Evolutionary conservation across 2,329 filamentous ascomycete genomes (phyloP), one percentile per base, ranked within the genome.

Genomic region (Penicillium olsonii): DNA sequence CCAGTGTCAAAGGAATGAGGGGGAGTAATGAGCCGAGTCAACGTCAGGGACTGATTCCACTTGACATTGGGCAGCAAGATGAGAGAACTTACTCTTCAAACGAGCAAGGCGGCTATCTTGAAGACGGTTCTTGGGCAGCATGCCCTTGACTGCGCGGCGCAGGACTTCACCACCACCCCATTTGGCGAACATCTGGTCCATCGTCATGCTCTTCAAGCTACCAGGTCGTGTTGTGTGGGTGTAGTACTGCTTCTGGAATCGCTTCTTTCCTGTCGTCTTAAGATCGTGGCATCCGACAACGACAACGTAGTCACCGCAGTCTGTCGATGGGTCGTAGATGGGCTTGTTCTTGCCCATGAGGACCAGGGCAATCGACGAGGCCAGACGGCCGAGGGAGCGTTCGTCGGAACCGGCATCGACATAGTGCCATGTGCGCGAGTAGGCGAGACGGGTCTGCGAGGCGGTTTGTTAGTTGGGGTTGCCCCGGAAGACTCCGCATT

Each of bases 331-430:
- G 75, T 97, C 90, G 77, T 85, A 99, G 72, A 94, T 96, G 18
- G 94, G 94, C 77, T 99, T 99, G 82, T 99, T 88, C 80, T 99
- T 99, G 76, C 94, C 94, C 92, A 97, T 96, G 44, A 96, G 84
- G 53, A 90, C 80, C 45, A 87, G 79, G 54, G 92, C 92, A 71
- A 96, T 96, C 56, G 87, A 85, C 45, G 87, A 90, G 54, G 92
- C 92, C 43, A 96, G 81, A 35, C 92, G 90, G 61, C 92, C 92
- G 34, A 96, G 87, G n/a, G 90, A 85, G 12, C 91, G 90, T 15
- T 84, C 80, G 17, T 84, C 71, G 74, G 86, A 60, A 78, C 79
- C 66, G 75, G 89, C 74, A 79, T 94, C 71, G 80, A 97, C 72
- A 84, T 88, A 85, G 75, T 99, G 94, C 94, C 95, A 99, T 77